Percentiles rank a stretch among this genome's conserved stretches.
These are phyloP conservation scores for Lyophyllum semitale DNA, from an alignment of 768 basidiomycete genomes.

Conservation along the genomic window DNA sequence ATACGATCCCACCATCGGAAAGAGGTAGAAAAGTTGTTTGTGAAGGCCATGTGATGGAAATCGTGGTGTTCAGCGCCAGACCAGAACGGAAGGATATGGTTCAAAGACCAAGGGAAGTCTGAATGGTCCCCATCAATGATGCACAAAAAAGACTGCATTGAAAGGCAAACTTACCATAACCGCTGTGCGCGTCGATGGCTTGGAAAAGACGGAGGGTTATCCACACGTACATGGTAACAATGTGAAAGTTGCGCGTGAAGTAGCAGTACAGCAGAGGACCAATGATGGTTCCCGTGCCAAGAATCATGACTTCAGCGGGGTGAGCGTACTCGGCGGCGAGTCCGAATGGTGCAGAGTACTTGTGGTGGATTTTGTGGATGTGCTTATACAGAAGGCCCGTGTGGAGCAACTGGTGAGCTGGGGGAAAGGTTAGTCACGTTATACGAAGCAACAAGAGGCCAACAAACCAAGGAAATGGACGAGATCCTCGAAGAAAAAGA, in stretches of 20 bases:
- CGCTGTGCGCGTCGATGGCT: conserved; percentile 95
- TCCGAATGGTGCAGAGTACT: conserved; percentile 95
- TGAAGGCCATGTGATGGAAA: conserved; percentile 97
- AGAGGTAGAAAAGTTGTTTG: conserved; percentile 90
- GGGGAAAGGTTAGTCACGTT: neutral
- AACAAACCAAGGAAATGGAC: conserved; percentile 85
- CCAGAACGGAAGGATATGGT: conserved; percentile 94
- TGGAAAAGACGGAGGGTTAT: conserved; percentile 94
- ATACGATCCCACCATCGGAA: conserved; percentile 93
- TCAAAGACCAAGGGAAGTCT: conserved; percentile 98
- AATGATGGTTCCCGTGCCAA: conserved; percentile 87
- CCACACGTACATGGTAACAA: conserved; percentile 93
- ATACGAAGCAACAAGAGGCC: neutral
- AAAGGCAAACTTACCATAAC: conserved; percentile 68
- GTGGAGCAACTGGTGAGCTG: conserved; percentile 90
- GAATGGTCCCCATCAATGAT: neutral
- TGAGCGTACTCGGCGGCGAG: conserved; percentile 98
- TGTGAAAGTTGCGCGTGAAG: conserved; percentile 78
- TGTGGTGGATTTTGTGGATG: conserved; percentile 98
- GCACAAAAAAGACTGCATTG: neutral
- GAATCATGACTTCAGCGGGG: conserved; percentile 93
- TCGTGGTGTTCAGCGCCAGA: conserved; percentile 97
- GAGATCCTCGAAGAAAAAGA: conserved; percentile 95
- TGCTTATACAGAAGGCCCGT: conserved; percentile 83
- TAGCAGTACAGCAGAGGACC: conserved; percentile 88